Evolutionary conservation across 2,329 filamentous ascomycete genomes (phyloP).

Genomic region (Calonectria honghensis): DNA sequence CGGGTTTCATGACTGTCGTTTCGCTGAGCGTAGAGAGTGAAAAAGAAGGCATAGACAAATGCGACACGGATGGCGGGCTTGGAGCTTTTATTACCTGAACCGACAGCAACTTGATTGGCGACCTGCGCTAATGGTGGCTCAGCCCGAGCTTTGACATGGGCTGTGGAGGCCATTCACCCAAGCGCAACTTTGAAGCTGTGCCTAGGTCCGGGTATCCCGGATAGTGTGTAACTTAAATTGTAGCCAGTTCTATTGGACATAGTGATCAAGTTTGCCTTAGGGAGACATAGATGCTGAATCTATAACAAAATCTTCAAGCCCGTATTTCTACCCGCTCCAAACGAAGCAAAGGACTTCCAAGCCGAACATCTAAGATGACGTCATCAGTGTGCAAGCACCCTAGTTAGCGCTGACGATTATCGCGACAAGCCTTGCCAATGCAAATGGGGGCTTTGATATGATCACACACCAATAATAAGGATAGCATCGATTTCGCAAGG

Average conservation of each 20-base stretch:
- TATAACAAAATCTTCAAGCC: not conserved
- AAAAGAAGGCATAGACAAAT: not conserved
- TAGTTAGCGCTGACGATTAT: not conserved
- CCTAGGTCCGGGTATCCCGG: not conserved
- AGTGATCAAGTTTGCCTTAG: too few species aligned
- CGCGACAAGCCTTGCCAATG: not conserved
- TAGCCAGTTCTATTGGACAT: not conserved
- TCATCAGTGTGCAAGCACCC: not conserved
- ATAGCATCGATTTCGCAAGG: not conserved
- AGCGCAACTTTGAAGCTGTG: not conserved
- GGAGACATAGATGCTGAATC: not conserved
- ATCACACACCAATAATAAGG: not conserved
- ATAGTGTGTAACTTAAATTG: not conserved
- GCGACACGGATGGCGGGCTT: not conserved
- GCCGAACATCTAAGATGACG: not conserved
- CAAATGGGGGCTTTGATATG: not conserved
- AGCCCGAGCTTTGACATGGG: constrained; percentile 2
- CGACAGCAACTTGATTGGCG: not conserved
- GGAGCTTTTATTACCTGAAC: not conserved
- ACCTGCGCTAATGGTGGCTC: constrained; percentile 8
- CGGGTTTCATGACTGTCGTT: not conserved
- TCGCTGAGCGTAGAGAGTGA: not conserved
- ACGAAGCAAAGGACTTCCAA: not conserved
- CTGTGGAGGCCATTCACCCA: not conserved
- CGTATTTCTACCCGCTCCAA: not conserved